Base-by-base conservation (phyloP, 108 stramenopile genomes). In the Seminavis robusta region DNA sequence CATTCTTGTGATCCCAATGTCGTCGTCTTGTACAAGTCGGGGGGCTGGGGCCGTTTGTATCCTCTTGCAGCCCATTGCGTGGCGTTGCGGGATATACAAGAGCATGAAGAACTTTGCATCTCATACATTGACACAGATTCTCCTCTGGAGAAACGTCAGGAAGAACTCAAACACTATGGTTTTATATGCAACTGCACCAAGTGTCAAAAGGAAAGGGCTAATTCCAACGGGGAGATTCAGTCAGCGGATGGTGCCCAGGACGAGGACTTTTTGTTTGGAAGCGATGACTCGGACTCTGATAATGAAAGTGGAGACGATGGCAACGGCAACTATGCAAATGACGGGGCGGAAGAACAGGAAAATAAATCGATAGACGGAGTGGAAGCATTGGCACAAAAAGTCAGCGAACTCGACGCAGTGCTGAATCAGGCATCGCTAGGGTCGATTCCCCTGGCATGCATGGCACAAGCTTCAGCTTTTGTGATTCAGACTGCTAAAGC, bases 1-100 rank as follows among this genome's bases (percentile, higher is more conserved):
- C 95, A 95, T 57, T 81, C 81, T 11, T 92, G 91, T 54, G 61
- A 56, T 32, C 84, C 84, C 7, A 92, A 88, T 47, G 76, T 85
- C 19, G 33, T 79, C 0, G 53, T 83, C 0, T 37, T 74, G 33
- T 92, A 86, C 64, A 58, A 64, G 30, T 45, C 59, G 6, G 26
- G 68, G 19, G 73, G 71, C 6, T 73, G 80, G 75, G 76, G 77
- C 24, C 40, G 40, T 28, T 45, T 60, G 19, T 59, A 61, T 25
- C 83, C 85, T 2, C 63, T 95, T 19, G 77, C 68, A 13, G 73
- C 76, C 4, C 69, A 74, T 33, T 46, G 81, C 28, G 65, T 92
- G 3, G 90, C 88, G 5, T 16, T 81, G 31, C 45, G 62, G 43
- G 81, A 81, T 38, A 86, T 94, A 28, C 39, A 36, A 28, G 71